Evolutionary conservation across 2,329 filamentous ascomycete genomes (phyloP), one percentile per base, ranked within the genome.

Genomic region (Botrytis fabae): DNA sequence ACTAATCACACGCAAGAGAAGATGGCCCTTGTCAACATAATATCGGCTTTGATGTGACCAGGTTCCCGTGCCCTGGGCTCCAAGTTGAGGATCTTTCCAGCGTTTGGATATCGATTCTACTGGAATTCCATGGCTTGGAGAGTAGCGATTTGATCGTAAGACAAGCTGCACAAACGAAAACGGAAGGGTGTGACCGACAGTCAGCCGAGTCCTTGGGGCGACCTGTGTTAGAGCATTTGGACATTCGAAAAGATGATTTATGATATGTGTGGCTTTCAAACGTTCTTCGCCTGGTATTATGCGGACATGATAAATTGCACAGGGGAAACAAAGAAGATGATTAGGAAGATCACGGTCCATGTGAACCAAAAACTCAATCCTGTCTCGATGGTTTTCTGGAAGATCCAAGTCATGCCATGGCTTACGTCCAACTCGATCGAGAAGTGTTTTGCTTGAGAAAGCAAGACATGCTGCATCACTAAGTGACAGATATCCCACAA

Each of bases 111-210:
- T 82, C 0, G 82, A 80, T 1, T 85, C 83, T 4, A 82, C 73
- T 4, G 83, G 74, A 54, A 89, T 83, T 42, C 87, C 87, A 76
- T 88, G 85, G 4, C 75, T 72, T 0, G 83, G 81, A 1, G 83
- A 83, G 77, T 85, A 85, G n/a, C 83, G 83, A 73, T 83, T 80
- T 7, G 84, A 83, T 46, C 88, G 85, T 60, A 86, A 81, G 6
- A 82, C 84, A n/a, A 91, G 84, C 78, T 91, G 89, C 2, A 88
- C 83, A 75, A 89, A 90, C 20, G 86, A 80, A 79, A 88, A 90
- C 2, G 87, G 86, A 0, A 91, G 81, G n/a, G 81, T 84, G 70
- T 88, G 86, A 59, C 84, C 85, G 51, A 87, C 85, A 9, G 86
- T 85, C 40, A 90, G 83, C 10, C 88, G 84, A 38, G 85, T 84